A percentile compares a stretch with the other conserved stretches of the same genome.
Evolutionary conservation across 495 filamentous ascomycete species (phyloP).

Genomic region (Hyaloscypha hepaticicola): DNA sequence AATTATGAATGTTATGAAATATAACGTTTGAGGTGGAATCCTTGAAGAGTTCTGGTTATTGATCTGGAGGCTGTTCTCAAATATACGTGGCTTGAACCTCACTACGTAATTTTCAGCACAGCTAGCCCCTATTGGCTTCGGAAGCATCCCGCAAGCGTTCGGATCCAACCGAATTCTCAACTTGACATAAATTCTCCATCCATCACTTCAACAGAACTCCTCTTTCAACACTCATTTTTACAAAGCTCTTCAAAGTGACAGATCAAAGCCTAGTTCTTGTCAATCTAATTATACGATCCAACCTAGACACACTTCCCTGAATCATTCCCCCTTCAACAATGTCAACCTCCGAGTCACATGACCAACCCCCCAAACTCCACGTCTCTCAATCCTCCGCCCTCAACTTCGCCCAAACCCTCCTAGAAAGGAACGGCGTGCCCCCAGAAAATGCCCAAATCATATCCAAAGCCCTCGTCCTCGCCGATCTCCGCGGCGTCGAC

Average conservation of each 20-base stretch:
- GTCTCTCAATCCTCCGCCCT: constrained; percentile 3
- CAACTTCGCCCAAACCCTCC: constrained; percentile 46
- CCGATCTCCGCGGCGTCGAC: constrained; percentile 76
- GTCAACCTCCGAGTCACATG: not conserved
- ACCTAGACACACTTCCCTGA: not conserved
- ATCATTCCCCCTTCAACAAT: not conserved
- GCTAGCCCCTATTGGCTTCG: not conserved
- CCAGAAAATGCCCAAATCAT: constrained; percentile 54
- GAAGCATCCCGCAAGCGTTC: not conserved
- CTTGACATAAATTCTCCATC: not conserved
- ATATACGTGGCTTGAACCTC: not conserved
- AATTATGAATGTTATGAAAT: not conserved
- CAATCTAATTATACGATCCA: not conserved
- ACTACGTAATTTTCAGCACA: not conserved
- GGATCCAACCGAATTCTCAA: not conserved
- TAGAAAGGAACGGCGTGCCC: constrained; percentile 58
- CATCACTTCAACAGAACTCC: not conserved
- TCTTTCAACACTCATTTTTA: not conserved
- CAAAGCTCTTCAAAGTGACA: too few species aligned
- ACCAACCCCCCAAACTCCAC: constrained; percentile 1
- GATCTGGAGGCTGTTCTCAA: not conserved
- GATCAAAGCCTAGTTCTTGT: too few species aligned
- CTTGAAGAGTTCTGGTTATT: not conserved
- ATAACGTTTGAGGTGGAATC: not conserved
- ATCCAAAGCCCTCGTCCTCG: constrained; percentile 62